These are phyloP conservation scores for Phytophthora quininea DNA, from an alignment of 352 stramenopile genomes.

Conservation along the genomic window DNA sequence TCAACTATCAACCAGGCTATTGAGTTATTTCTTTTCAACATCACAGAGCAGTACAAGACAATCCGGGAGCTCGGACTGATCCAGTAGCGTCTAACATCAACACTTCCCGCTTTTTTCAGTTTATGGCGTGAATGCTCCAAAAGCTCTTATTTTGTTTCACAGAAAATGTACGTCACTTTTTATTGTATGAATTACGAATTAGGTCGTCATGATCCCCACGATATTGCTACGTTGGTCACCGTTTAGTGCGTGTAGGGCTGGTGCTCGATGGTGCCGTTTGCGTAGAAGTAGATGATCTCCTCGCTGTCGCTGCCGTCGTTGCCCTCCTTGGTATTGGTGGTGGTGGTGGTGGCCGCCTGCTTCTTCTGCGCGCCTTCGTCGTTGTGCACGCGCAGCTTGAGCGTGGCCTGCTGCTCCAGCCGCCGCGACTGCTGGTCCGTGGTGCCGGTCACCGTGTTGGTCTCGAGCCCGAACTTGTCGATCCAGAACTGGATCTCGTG, in stretches of 20 bases:
- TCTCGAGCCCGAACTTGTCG: constrained; percentile 48
- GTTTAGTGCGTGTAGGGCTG: neutral
- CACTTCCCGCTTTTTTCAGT: neutral
- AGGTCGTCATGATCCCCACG: neutral
- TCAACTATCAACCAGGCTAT: neutral
- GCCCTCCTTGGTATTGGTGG: neutral
- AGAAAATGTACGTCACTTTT: neutral
- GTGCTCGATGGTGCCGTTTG: constrained; percentile 18
- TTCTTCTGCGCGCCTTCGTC: too few relatives aligned
- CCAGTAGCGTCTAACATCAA: constrained; percentile 16
- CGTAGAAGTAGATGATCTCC: constrained; percentile 12
- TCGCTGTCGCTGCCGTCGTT: neutral
- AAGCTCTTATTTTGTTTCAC: too few relatives aligned
- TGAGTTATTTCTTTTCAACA: neutral
- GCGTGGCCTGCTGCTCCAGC: neutral
- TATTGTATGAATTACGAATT: neutral
- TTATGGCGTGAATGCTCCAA: neutral
- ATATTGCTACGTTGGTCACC: neutral
- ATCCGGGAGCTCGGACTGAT: constrained; percentile 55
- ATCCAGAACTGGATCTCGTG: constrained; percentile 62
- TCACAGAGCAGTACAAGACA: constrained; percentile 64
- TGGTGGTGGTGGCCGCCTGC: constrained; percentile 4
- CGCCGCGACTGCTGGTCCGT: constrained; percentile 14
- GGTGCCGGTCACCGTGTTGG: constrained; percentile 19
- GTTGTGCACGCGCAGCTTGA: neutral